A percentile compares a stretch with the other conserved stretches of the same genome.
These are phyloP conservation scores for Spongospora subterranea DNA, from an alignment of 208 protist genomes.

Conservation along the genomic window DNA sequence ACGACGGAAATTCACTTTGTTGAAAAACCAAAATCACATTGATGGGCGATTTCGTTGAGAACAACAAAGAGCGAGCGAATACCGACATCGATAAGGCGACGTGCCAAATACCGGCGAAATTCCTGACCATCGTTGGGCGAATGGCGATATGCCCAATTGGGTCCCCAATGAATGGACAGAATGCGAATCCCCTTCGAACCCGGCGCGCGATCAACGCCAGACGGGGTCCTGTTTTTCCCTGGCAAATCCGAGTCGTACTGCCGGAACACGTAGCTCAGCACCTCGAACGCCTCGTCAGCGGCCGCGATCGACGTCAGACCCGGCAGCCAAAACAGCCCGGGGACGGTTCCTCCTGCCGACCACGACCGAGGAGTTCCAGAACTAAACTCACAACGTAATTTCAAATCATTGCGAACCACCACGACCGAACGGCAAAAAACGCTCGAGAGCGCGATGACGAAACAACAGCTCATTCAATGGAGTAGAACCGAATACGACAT, in stretches of 20 bases:
- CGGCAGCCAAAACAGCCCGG: background rate
- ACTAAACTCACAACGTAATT: no score
- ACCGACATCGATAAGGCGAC: slow-evolving; percentile 18
- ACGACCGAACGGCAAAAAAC: no score
- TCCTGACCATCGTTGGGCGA: slow-evolving; percentile 12
- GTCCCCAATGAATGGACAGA: slow-evolving; percentile 57
- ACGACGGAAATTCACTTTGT: no score
- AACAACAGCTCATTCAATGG: no score
- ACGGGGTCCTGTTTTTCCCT: no score
- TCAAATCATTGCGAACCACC: no score
- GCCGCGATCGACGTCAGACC: background rate
- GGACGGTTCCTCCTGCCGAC: background rate
- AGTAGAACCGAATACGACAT: no score
- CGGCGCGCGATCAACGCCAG: no score
- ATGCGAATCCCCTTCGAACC: background rate
- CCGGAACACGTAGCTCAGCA: background rate
- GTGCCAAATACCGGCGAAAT: background rate
- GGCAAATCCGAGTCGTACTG: no score
- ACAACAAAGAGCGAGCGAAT: background rate
- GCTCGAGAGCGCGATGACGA: no score
- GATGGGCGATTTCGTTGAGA: no score
- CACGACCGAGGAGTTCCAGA: background rate
- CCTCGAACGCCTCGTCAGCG: background rate
- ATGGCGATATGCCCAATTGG: slow-evolving; percentile 53
- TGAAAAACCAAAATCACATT: no score